phyloP scores from a whole-genome alignment of 495 filamentous ascomycete species.

The Eremomyces bilateralis region DNA sequence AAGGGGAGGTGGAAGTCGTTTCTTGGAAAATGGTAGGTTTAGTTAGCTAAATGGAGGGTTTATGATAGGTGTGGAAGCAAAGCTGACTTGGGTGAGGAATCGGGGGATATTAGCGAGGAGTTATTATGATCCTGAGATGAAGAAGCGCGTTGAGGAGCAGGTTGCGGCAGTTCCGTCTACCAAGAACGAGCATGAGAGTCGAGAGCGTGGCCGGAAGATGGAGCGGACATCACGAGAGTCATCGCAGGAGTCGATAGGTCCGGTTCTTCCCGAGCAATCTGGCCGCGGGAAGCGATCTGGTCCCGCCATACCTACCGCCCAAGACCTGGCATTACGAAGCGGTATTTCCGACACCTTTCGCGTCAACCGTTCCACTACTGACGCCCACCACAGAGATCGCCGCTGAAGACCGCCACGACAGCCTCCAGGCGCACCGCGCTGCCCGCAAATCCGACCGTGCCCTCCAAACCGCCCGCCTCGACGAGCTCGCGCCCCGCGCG shows the following conservation, averaged over 20 bases:
- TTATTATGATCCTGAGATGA: slow-evolving; percentile 60
- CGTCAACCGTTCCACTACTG: too few relatives aligned
- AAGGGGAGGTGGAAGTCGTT: slow-evolving; percentile 91
- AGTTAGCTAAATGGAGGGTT: background rate
- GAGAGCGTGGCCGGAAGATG: too few relatives aligned
- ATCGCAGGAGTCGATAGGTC: slow-evolving; percentile 44
- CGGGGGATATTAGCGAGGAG: slow-evolving; percentile 75
- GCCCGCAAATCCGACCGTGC: slow-evolving; percentile 40
- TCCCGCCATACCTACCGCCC: slow-evolving; percentile 48
- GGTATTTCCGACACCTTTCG: too few relatives aligned
- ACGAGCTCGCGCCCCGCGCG: slow-evolving; percentile 66
- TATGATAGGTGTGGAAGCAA: background rate
- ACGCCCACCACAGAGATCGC: slow-evolving; percentile 25
- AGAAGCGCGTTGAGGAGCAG: slow-evolving; percentile 5
- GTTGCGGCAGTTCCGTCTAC: background rate
- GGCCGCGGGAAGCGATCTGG: slow-evolving; percentile 25
- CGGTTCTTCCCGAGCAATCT: slow-evolving; percentile 31
- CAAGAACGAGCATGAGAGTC: background rate
- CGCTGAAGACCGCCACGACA: slow-evolving; percentile 29
- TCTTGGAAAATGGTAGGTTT: slow-evolving; percentile 55
- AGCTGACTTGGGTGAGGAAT: slow-evolving; percentile 45
- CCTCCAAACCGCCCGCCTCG: slow-evolving; percentile 37
- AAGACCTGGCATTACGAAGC: slow-evolving; percentile 52
- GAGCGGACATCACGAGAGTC: slow-evolving; percentile 11
- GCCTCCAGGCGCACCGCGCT: slow-evolving; percentile 31